Conservation (phyloP, 1,284 basidiomycete genomes). For the Pseudozyma sp. region DNA sequence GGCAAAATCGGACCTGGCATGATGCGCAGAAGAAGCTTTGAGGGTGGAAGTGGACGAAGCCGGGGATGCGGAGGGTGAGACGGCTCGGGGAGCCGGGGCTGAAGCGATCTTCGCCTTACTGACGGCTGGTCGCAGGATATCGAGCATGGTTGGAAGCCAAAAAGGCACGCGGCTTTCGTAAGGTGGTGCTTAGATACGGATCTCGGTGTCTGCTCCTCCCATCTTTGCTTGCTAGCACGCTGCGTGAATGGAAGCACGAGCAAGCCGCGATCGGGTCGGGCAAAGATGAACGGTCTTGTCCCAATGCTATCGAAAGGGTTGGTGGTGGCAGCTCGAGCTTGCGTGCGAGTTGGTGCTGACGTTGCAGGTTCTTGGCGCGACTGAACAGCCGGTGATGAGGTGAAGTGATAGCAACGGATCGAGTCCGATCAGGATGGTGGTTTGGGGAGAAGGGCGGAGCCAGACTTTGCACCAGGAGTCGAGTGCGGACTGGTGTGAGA, state of each 20-base stretch:
- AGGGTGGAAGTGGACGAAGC: constrained; percentile 50
- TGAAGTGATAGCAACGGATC: no score
- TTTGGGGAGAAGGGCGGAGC: no score
- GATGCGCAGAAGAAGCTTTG: constrained; percentile 14
- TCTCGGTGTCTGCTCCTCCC: neutral
- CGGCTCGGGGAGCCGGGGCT: constrained; percentile 3
- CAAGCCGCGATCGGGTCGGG: no score
- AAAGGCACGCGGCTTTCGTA: neutral
- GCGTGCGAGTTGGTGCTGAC: no score
- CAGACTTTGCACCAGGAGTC: no score
- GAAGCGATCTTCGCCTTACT: constrained; percentile 16
- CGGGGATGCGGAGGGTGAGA: constrained; percentile 31
- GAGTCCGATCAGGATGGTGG: no score
- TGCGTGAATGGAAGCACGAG: neutral
- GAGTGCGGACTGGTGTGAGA: no score
- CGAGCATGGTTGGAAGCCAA: constrained; percentile 22
- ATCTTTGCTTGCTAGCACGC: constrained; percentile 1
- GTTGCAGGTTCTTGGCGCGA: no score
- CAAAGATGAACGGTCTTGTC: no score
- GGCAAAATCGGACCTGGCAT: constrained; percentile 7
- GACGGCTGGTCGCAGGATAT: constrained; percentile 31
- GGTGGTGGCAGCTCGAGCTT: no score
- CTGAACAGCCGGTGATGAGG: no score
- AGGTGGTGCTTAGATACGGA: neutral
- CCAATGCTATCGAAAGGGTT: no score